Percentiles rank a stretch among this genome's conserved stretches.
Evolutionary conservation across 1,284 basidiomycete genomes (phyloP).

Genomic region (Anthracocystis walkeri): DNA sequence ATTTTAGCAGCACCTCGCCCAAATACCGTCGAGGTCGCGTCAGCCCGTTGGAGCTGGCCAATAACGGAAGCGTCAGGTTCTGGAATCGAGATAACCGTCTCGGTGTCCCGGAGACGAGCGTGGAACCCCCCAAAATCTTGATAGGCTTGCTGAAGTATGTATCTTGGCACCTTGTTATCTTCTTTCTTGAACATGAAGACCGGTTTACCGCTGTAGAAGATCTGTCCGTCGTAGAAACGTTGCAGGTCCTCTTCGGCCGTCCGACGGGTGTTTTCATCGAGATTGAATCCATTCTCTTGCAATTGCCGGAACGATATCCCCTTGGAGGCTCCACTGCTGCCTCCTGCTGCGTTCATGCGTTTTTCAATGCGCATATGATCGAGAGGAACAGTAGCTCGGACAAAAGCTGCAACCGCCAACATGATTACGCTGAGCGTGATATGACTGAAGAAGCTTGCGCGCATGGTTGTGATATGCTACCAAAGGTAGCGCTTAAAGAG

Average conservation of each 20-base stretch:
- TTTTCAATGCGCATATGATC: neutral
- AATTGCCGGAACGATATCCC: neutral
- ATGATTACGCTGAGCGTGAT: neutral
- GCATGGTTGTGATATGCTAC: neutral
- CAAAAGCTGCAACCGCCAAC: neutral
- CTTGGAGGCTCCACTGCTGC: neutral
- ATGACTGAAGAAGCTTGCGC: neutral
- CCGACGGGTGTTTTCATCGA: too few relatives aligned
- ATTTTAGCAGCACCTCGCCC: too few relatives aligned
- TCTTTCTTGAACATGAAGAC: neutral
- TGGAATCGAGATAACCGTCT: too few relatives aligned
- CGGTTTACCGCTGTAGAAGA: slow-evolving; percentile 8
- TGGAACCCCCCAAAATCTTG: slow-evolving; percentile 13
- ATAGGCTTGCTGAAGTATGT: neutral
- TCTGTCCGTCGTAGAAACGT: neutral
- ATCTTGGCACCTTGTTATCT: too few relatives aligned
- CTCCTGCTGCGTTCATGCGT: neutral
- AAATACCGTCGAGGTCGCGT: too few relatives aligned
- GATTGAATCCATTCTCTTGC: neutral
- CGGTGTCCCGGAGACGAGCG: neutral
- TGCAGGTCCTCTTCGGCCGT: neutral
- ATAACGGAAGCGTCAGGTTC: too few relatives aligned
- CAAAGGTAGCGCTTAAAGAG: neutral
- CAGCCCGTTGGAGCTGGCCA: too few relatives aligned
- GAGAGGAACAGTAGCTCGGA: neutral